Evolutionary conservation across 2,329 filamentous ascomycete species (phyloP).

Genomic region (Aspergillus fischeri): DNA sequence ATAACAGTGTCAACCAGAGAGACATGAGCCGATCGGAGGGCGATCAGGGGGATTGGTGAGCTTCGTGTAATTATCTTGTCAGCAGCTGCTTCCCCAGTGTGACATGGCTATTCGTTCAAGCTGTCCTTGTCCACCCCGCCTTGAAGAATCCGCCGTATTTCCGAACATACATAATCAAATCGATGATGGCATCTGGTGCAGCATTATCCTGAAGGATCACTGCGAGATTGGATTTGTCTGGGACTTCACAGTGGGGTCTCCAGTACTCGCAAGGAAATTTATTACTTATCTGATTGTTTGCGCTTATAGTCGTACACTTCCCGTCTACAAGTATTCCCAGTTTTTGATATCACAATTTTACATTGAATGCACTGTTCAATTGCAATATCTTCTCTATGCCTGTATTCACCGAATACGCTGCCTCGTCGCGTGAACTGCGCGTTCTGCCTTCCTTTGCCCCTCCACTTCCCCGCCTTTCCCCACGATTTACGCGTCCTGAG

Average conservation of each 20-base stretch:
- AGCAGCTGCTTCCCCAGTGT: neutral
- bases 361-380: neutral
- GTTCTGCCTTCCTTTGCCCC: slow-evolving; percentile 38
- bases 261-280: no score
- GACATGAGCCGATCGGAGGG: neutral
- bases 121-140: neutral
- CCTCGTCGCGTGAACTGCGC: slow-evolving; percentile 36
- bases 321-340: neutral
- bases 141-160: neutral
- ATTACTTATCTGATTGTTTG: neutral
- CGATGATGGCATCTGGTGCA: neutral
- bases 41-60: neutral
- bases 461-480: slow-evolving; percentile 34
- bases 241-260: neutral
- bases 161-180: neutral
- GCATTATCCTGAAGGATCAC: neutral
- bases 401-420: slow-evolving; percentile 36
- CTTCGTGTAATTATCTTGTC: neutral
- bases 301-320: neutral
- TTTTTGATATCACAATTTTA: neutral
- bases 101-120: neutral
- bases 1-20: neutral
- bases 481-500: slow-evolving; percentile 11
- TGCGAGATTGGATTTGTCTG: neutral
- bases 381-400: slow-evolving; percentile 26